phyloP scores from a whole-genome alignment of 805 yeast genomes.

The Clavispora fructus region DNA sequence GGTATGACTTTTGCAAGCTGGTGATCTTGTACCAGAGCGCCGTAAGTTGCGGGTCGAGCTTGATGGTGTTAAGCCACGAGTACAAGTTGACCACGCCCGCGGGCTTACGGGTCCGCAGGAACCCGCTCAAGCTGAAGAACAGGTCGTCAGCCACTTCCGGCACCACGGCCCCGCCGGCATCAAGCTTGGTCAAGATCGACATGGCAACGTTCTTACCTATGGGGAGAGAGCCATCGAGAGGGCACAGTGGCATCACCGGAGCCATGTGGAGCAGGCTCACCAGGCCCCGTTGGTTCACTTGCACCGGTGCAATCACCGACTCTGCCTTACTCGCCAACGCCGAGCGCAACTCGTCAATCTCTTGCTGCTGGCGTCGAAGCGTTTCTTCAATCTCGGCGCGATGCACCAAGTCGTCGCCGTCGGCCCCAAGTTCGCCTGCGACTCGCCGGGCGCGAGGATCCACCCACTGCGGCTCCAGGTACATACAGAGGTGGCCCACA shows the following conservation, averaged over 20 bases:
- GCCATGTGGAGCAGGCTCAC: no score
- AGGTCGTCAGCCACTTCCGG: conserved; percentile 15
- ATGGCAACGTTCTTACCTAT: conserved; percentile 4
- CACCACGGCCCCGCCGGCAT: conserved; percentile 3
- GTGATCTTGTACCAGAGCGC: conserved; percentile 37
- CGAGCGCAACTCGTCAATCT: conserved; percentile 24
- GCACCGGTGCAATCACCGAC: no score
- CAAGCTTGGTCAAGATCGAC: conserved; percentile 19
- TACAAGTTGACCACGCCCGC: conserved; percentile 17
- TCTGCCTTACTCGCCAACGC: neutral
- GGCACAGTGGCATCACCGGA: no score
- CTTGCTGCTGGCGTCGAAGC: conserved; percentile 20
- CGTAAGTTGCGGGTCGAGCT: conserved; percentile 36
- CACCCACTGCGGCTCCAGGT: conserved; percentile 38
- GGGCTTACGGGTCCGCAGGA: conserved; percentile 4
- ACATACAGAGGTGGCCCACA: conserved; percentile 36
- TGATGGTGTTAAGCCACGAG: conserved; percentile 36
- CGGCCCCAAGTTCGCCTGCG: conserved; percentile 1
- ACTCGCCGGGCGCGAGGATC: conserved; percentile 7
- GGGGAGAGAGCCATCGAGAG: neutral
- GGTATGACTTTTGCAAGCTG: conserved; percentile 36
- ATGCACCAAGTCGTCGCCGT: neutral
- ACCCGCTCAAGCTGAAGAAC: conserved; percentile 10
- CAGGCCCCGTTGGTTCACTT: no score
- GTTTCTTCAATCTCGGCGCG: conserved; percentile 11